Evolutionary conservation across 2,329 filamentous ascomycete species (phyloP), one percentile per base, ranked within the genome.

Genomic region (Pseudogymnoascus sp.): DNA sequence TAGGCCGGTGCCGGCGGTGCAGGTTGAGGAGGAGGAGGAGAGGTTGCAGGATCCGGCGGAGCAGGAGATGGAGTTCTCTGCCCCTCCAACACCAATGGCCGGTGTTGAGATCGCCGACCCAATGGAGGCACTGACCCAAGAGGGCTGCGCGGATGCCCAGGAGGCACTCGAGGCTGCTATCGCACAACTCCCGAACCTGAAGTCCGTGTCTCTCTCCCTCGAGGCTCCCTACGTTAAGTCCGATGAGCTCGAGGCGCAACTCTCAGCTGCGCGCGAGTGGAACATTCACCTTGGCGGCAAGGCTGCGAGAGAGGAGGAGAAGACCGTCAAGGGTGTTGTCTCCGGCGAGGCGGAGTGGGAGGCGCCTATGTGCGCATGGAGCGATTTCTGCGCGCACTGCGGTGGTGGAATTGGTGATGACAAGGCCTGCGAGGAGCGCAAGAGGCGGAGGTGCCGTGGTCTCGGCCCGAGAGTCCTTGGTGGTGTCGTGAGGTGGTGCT

Each of bases 61-160:
- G 34, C 54, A 60, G 34, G 54, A 60, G 34, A 34, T 36, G 34
- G 54, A 60, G 54, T 60, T 60, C 54, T 34, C 28, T n/a, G 54
- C 54, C 2, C 34, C 54, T 0, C 28, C 28, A 0, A 60, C 54
- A 2, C 45, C 45, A n/a, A 51, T 51, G 8, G 45, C 1, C 1
- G 54, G 28, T 60, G 54, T 60, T 3, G 54, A 60, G 28, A 16
- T 14, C 6, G 54, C 54, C 4, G 4, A 60, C 11, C 54, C 54
- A 0, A 37, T 60, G 28, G 34, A 13, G n/a, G 19, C 5, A 1
- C 11, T 36, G 4, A n/a, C 45, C 1, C 21, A 51, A 11, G 45
- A 51, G 21, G 21, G 14, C 2, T 25, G 21, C 21, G 54, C 54
- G 4, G 19, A 37, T 19, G 54, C 6, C 28, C 28, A 23, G 3